Evolutionary conservation across 768 basidiomycete species (phyloP), one percentile per base, ranked within the genome.

Genomic region (Hydnomerulius pinastri): DNA sequence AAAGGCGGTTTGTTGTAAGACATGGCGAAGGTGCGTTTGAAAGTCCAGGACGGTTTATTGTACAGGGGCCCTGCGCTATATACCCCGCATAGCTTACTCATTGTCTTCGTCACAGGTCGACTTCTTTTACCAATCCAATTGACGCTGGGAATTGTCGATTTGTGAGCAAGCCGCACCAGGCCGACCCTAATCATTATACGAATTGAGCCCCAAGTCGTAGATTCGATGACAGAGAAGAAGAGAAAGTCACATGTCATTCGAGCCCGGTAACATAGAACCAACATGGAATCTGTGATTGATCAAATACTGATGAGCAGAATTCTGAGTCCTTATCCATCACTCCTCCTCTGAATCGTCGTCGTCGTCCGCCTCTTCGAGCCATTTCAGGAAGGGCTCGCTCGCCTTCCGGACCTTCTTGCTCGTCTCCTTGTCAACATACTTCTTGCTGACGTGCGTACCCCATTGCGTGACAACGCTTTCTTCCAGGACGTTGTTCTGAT

Each of bases 351-450:
- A 40, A 20, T 86, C 85, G 46, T 41, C 40, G 2, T 87, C 88
- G 58, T 86, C 86, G 23, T 93, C 92, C 7, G 92, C 92, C 67
- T 92, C 90, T 48, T 85, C 86, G 17, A 96, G 81, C 92, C 92
- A 96, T 83, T 94, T 93, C 65, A 98, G 73, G 77, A 98, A 98
- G 0, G 95, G 93, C 67, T 92, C 93, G 57, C 90, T 89, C 11
- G 93, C 93, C 77, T 95, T 96, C 60, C 95, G 79, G 44, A 99
- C 94, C 72, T 85, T 94, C 82, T 98, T 98, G 70, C 88, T 90
- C 39, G 82, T 87, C 23, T 98, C 94, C 72, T 89, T 93, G 71
- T 96, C 91, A 38, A 94, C 90, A 64, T 92, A 96, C 74, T 98
- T 97, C 79, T 90, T 96, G 73, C 87, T 91, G 65, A 94, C 92